phyloP scores from a whole-genome alignment of 2,329 filamentous ascomycete species.

The Stagonosporopsis tanaceti region DNA sequence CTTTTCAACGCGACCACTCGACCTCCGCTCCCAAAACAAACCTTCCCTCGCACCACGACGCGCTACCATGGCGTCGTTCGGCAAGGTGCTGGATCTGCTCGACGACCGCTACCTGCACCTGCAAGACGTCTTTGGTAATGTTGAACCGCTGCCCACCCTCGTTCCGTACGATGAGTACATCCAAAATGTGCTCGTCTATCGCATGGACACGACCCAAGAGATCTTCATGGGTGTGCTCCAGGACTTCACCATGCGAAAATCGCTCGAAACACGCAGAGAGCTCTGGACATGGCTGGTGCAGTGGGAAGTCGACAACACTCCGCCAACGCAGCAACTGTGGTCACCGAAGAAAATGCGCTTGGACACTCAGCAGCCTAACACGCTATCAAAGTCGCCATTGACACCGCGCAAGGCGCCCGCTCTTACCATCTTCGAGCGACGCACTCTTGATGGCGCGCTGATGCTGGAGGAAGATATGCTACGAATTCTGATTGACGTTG shows the following conservation, averaged over 20 bases:
- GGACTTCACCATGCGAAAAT: conserved; percentile 36
- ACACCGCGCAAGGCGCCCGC: conserved; percentile 17
- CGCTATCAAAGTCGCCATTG: conserved; percentile 1
- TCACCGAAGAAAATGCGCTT: conserved; percentile 38
- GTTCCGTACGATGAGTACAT: conserved; percentile 43
- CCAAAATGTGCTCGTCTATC: conserved; percentile 36
- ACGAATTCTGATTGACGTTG: conserved; percentile 42
- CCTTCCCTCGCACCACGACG: neutral
- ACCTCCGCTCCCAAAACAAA: neutral
- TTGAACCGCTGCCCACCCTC: conserved; percentile 40
- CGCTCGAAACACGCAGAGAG: conserved; percentile 31
- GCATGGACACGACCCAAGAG: conserved; percentile 36
- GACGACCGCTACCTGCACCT: conserved; percentile 42
- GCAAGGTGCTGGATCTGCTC: conserved; percentile 42
- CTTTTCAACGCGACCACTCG: neutral
- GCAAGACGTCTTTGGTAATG: conserved; percentile 43
- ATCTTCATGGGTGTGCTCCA: conserved; percentile 39
- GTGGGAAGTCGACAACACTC: conserved; percentile 35
- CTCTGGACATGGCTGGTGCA: conserved; percentile 46
- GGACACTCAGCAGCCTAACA: conserved; percentile 4
- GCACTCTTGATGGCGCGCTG: conserved; percentile 33
- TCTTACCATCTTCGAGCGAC: conserved; percentile 28
- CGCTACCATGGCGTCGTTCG: conserved; percentile 37
- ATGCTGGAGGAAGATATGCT: conserved; percentile 39
- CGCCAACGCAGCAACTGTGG: conserved; percentile 10